phyloP scores from a whole-genome alignment of 1,139 yeast species.

The Hanseniaspora sp. region DNA sequence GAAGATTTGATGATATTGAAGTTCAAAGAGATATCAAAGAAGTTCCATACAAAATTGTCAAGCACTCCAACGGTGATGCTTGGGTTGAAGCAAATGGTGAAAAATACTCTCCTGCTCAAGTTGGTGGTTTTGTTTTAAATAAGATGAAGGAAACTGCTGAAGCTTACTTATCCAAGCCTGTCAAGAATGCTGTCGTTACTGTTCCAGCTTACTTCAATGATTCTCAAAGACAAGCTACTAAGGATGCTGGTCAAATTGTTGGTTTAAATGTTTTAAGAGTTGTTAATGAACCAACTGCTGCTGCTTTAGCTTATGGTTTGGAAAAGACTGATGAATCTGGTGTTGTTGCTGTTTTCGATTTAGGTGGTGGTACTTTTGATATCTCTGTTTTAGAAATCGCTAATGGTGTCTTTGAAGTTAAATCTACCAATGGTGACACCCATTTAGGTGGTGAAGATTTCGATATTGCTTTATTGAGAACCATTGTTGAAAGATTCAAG shows the following conservation, averaged over 20 bases:
- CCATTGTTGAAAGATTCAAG: conserved; percentile 85
- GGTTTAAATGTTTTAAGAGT: conserved; percentile 94
- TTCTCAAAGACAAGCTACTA: conserved; percentile 97
- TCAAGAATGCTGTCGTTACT: conserved; percentile 86
- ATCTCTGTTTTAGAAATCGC: conserved; percentile 87
- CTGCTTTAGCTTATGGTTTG: conserved; percentile 94
- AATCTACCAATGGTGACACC: conserved; percentile 98
- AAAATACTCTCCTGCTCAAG: conserved; percentile 90
- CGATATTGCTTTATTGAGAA: conserved; percentile 76
- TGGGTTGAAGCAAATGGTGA: conserved; percentile 97
- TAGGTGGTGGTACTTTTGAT: conserved; percentile 99
- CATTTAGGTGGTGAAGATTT: conserved; percentile 98
- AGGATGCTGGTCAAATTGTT: conserved; percentile 96
- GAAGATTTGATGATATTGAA: conserved; percentile 91
- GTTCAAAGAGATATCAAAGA: conserved; percentile 94
- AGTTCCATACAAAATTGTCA: conserved; percentile 94
- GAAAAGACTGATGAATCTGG: conserved; percentile 76
- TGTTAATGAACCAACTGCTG: conserved; percentile 98
- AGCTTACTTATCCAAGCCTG: conserved; percentile 72
- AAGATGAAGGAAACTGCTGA: conserved; percentile 94
- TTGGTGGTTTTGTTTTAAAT: conserved; percentile 92
- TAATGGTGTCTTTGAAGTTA: conserved; percentile 94
- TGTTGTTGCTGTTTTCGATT: conserved; percentile 87
- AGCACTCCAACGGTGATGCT: conserved; percentile 95
- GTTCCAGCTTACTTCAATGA: conserved; percentile 98